Conservation (phyloP, 176 grass and related monocot genomes). For the Triticum monococcum region DNA sequence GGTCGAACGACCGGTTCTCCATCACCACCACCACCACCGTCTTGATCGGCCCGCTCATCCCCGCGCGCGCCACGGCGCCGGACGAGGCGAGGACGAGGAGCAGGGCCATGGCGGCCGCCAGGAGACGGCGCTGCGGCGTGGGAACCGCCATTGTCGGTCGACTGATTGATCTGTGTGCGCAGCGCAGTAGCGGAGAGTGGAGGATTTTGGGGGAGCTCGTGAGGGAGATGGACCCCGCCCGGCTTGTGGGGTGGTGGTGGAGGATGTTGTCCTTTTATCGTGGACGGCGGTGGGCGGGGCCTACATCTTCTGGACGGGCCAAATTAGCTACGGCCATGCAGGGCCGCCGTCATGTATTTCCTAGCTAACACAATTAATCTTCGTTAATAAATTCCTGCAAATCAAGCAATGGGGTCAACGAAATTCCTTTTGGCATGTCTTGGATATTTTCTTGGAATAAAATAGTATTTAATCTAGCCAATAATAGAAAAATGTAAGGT, state of each 20-base stretch:
- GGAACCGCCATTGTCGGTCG: slow-evolving; percentile 19
- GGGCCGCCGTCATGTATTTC: neutral
- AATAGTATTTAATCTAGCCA: no score
- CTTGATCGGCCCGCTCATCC: slow-evolving; percentile 51
- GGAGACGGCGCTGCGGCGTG: neutral
- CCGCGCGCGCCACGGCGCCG: neutral
- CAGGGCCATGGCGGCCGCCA: neutral
- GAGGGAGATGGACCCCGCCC: slow-evolving; percentile 10
- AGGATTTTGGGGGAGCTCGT: slow-evolving; percentile 10
- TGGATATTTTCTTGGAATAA: no score
- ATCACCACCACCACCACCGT: slow-evolving; percentile 92
- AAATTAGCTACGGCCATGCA: neutral
- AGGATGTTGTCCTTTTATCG: slow-evolving; percentile 2
- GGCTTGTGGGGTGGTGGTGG: slow-evolving; percentile 26
- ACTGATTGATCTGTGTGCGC: neutral
- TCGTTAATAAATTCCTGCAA: neutral
- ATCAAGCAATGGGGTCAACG: neutral
- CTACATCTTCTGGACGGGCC: neutral
- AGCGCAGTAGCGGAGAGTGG: neutral
- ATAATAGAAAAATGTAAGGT: no score
- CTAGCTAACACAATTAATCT: neutral
- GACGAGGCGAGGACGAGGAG: neutral
- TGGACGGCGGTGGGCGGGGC: slow-evolving; percentile 1
- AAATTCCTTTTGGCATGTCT: neutral
- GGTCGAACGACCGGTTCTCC: slow-evolving; percentile 99